Conservation (phyloP, 2,329 filamentous ascomycete genomes). For the Leptographium radiaticola region DNA sequence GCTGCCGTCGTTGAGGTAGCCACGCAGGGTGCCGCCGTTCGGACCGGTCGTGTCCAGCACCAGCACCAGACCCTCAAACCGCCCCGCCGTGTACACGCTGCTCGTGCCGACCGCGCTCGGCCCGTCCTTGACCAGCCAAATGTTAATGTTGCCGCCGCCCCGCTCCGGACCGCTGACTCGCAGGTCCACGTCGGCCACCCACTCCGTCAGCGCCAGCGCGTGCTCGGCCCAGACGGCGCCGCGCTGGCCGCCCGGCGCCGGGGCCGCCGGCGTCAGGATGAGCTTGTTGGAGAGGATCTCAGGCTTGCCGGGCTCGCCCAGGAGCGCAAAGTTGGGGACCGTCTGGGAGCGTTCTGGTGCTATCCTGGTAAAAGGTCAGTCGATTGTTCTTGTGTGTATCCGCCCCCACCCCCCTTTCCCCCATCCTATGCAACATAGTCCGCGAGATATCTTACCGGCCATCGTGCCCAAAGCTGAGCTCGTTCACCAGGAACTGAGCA, state of each 20-base stretch:
- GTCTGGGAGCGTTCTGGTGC: slow-evolving; percentile 42
- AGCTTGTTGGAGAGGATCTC: slow-evolving; percentile 76
- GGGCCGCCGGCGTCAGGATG: slow-evolving; percentile 76
- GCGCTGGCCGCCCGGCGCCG: slow-evolving; percentile 72
- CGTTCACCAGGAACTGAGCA: slow-evolving; percentile 56
- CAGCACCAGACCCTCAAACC: slow-evolving; percentile 82
- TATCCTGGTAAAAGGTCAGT: slow-evolving; percentile 34
- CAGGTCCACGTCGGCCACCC: slow-evolving; percentile 78
- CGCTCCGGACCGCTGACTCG: slow-evolving; percentile 75
- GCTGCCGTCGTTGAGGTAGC: slow-evolving; percentile 85
- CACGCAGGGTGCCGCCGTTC: slow-evolving; percentile 66
- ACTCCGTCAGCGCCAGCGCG: slow-evolving; percentile 50
- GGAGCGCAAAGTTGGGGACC: slow-evolving; percentile 41
- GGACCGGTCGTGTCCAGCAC: slow-evolving; percentile 67
- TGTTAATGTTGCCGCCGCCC: slow-evolving; percentile 77
- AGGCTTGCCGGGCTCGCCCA: slow-evolving; percentile 40
- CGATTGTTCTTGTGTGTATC: not conserved
- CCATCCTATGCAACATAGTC: not conserved
- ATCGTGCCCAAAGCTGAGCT: slow-evolving; percentile 65
- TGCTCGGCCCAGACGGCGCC: slow-evolving; percentile 69
- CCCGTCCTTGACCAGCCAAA: slow-evolving; percentile 76
- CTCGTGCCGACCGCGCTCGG: slow-evolving; percentile 50
- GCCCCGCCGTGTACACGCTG: slow-evolving; percentile 72
- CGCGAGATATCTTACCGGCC: slow-evolving; percentile 32
- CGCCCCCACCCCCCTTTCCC: not conserved